A percentile compares a stretch with the other conserved stretches of the same genome.
These are phyloP conservation scores for Ophiocytium majus DNA, from an alignment of 352 stramenopile species.

Conservation along the genomic window DNA sequence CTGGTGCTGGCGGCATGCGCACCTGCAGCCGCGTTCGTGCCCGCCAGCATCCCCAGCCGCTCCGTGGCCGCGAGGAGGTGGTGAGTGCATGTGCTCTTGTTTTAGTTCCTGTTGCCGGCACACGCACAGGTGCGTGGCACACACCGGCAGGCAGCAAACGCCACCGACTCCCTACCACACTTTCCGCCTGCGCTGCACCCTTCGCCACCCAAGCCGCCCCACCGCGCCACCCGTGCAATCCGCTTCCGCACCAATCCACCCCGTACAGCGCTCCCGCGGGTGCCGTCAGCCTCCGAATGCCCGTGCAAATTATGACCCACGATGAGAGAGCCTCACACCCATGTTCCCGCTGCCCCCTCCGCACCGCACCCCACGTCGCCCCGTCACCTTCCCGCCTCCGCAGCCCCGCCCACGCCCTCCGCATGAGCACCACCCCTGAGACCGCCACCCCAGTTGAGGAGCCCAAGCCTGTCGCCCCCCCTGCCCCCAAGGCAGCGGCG, in stretches of 20 bases:
- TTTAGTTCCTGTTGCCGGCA: not conserved
- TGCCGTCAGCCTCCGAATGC: not conserved
- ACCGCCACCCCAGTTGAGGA: not conserved
- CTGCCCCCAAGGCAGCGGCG: too few species aligned
- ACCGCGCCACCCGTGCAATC: not conserved
- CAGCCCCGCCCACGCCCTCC: not conserved
- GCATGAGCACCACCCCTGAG: not conserved
- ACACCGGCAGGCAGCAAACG: too few species aligned
- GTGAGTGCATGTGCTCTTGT: not conserved
- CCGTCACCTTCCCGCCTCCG: too few species aligned
- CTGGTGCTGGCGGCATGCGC: not conserved
- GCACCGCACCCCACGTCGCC: too few species aligned
- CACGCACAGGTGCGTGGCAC: too few species aligned
- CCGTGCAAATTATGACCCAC: not conserved
- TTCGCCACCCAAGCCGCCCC: not conserved
- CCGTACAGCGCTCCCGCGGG: too few species aligned
- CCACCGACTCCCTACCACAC: not conserved
- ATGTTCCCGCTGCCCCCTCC: too few species aligned
- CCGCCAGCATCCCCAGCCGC: not conserved
- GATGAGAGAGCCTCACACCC: too few species aligned
- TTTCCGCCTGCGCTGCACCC: not conserved
- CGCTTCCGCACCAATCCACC: not conserved
- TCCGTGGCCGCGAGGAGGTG: not conserved
- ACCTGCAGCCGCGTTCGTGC: not conserved
- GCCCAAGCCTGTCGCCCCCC: not conserved